Percentiles rank a stretch among this genome's conserved stretches.
These are phyloP conservation scores for Amauroascus verrucosus DNA, from an alignment of 2,329 filamentous ascomycete species.

Conservation along the genomic window DNA sequence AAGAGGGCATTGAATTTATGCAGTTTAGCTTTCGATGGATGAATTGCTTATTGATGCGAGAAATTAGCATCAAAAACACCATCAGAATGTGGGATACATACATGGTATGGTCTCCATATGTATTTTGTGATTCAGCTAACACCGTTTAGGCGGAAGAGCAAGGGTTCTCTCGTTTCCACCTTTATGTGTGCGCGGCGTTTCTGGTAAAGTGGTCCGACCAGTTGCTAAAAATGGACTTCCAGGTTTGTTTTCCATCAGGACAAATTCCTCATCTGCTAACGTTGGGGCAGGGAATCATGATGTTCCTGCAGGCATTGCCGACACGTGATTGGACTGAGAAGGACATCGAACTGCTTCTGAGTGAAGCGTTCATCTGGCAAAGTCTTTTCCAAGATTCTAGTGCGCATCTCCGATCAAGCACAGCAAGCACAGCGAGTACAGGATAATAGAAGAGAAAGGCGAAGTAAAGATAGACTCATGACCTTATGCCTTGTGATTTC, in stretches of 20 bases:
- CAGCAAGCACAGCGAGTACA: slow-evolving; percentile 25
- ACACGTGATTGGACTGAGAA: slow-evolving; percentile 95
- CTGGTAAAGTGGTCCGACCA: slow-evolving; percentile 97
- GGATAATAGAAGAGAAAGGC: slow-evolving; percentile 37
- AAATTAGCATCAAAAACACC: slow-evolving; percentile 91
- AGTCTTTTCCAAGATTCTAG: slow-evolving; percentile 90
- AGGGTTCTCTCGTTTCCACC: slow-evolving; percentile 94
- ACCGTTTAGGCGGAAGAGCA: slow-evolving; percentile 77
- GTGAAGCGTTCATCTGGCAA: slow-evolving; percentile 98
- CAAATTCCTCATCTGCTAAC: slow-evolving; percentile 7
- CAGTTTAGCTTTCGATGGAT: slow-evolving; percentile 99
- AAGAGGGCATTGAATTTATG: slow-evolving; percentile 92
- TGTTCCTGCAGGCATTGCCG: slow-evolving; percentile 92
- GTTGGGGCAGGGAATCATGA: slow-evolving; percentile 76
- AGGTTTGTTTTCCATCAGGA: slow-evolving; percentile 29
- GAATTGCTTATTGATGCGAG: slow-evolving; percentile 97
- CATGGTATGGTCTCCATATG: slow-evolving; percentile 52
- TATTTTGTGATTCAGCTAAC: slow-evolving; percentile 16
- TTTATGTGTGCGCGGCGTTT: slow-evolving; percentile 96
- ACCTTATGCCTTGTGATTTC: slow-evolving; percentile 55
- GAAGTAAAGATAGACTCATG: slow-evolving; percentile 51
- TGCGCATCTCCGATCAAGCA: slow-evolving; percentile 57
- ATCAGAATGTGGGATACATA: slow-evolving; percentile 99
- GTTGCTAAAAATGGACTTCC: slow-evolving; percentile 91
- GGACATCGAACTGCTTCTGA: slow-evolving; percentile 89